These are phyloP conservation scores for Mycena rebaudengoi DNA, from an alignment of 768 basidiomycete genomes.

Conservation along the genomic window DNA sequence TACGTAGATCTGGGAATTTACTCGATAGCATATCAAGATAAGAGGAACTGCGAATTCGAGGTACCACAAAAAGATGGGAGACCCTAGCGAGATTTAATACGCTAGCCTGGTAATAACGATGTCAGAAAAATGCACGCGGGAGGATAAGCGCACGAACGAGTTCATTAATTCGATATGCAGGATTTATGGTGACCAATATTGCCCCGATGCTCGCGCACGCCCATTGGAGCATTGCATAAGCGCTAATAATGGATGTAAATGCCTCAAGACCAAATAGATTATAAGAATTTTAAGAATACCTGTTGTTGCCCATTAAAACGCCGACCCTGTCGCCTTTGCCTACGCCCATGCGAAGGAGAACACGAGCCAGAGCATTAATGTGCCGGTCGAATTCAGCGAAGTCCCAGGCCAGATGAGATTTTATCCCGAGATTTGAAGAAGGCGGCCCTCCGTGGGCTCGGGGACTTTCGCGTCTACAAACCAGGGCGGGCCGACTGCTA, in stretches of 20 bases:
- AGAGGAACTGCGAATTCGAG: conserved; percentile 68
- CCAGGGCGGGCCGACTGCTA: conserved; percentile 64
- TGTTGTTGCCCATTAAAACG: conserved; percentile 87
- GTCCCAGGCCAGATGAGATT: conserved; percentile 72
- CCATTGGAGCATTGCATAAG: conserved; percentile 87
- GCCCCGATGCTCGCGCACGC: conserved; percentile 88
- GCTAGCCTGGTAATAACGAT: too few relatives aligned
- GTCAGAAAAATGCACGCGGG: too few relatives aligned
- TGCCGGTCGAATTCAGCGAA: conserved; percentile 75
- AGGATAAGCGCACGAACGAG: conserved; percentile 52
- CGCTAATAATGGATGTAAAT: conserved; percentile 51
- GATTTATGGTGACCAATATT: conserved; percentile 84
- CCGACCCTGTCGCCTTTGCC: conserved; percentile 80
- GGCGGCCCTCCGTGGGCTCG: conserved; percentile 68
- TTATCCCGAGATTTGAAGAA: conserved; percentile 57
- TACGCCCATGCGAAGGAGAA: conserved; percentile 74
- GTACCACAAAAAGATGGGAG: conserved; percentile 77
- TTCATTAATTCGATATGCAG: conserved; percentile 78
- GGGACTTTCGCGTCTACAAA: conserved; percentile 67
- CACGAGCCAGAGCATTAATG: conserved; percentile 73
- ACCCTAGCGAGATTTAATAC: conserved; percentile 72
- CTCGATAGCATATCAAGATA: conserved; percentile 70
- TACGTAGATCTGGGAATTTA: conserved; percentile 63
- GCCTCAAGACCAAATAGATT: too few relatives aligned
- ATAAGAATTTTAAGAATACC: too few relatives aligned